Evolutionary conservation across 441 rosid species (phyloP), one percentile per base, ranked within the genome.

Genomic region (Viola pubescens): DNA sequence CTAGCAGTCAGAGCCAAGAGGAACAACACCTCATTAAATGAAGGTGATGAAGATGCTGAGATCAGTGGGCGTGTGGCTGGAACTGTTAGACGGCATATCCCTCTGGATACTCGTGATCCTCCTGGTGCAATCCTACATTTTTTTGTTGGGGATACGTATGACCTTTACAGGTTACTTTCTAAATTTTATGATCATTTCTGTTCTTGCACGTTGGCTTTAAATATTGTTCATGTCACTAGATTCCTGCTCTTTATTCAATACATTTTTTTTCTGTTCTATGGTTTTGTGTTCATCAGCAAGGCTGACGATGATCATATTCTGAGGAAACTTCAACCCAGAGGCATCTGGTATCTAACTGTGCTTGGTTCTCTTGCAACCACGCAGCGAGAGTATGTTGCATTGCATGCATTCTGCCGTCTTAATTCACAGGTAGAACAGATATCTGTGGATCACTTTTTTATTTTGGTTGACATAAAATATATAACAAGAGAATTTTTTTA

Each of bases 301-400:
- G 82, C 60, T 63, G 89, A 81, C 10, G 95, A 90, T 56, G 89
- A 85, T 77, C 95, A 90, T 77, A 85, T 94, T 72, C 67, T 90
- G 68, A 73, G 85, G 85, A 94, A 85, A 77, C 84, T 94, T 65
- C 96, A 81, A 71, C 79, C 89, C 11, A 85, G 84, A 79, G 73
- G 83, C 62, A 74, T 76, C 50, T 94, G 99, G 99, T 84, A 71
- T 79, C 72, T 94, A 58, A 88, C 99, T 63, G 94, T 88, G 59
- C 90, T 94, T 52, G 99, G 99, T 69, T 90, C 99, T 48, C 94
- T 94, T 72, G 99, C 99, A 60, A 94, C 99, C 48, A 94, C 95
- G 60, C 99, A 94, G 79, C 82, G 99, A 39, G 99, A 94, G 76
- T 94, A 94, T 67, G 81, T 94, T 80, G 99, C 97, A 12, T 70